Conservation (phyloP, 441 rosid genomes). For the Geranium incanum region DNA sequence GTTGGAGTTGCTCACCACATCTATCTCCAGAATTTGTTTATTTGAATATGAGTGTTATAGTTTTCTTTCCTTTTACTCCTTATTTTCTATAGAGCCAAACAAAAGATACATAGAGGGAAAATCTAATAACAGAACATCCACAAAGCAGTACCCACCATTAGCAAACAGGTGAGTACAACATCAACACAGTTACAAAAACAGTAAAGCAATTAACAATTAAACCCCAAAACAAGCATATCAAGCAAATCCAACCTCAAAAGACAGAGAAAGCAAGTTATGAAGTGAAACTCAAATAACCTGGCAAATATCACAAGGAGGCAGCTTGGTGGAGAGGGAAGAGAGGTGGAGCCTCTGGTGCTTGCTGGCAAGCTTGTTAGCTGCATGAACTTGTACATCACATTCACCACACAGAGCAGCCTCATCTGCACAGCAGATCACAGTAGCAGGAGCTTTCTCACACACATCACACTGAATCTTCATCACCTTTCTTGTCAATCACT, state of each 20-base stretch:
- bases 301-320: conserved; percentile 64
- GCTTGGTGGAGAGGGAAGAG: conserved; percentile 44
- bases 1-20: too few relatives aligned
- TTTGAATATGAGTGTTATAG: too few relatives aligned
- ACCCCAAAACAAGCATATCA: background rate
- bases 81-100: conserved; percentile 2
- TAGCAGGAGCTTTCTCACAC: conserved; percentile 67
- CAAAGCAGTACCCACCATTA: background rate
- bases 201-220: background rate
- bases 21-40: too few relatives aligned
- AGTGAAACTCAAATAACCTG: conserved; percentile 34
- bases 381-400: conserved; percentile 63
- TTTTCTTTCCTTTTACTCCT: background rate
- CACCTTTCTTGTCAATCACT: conserved; percentile 7
- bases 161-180: too few relatives aligned
- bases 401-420: conserved; percentile 66
- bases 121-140: background rate
- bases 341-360: conserved; percentile 72
- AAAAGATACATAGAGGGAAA: background rate
- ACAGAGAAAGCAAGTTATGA: background rate
- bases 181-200: too few relatives aligned
- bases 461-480: conserved; percentile 84
- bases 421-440: conserved; percentile 67
- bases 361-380: conserved; percentile 66
- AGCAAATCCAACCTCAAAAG: background rate